Percentiles rank a stretch among this genome's conserved stretches.
These are phyloP conservation scores for Gryganskiella cystojenkinii DNA, from an alignment of 192 early-diverging fungal genomes.

Conservation along the genomic window DNA sequence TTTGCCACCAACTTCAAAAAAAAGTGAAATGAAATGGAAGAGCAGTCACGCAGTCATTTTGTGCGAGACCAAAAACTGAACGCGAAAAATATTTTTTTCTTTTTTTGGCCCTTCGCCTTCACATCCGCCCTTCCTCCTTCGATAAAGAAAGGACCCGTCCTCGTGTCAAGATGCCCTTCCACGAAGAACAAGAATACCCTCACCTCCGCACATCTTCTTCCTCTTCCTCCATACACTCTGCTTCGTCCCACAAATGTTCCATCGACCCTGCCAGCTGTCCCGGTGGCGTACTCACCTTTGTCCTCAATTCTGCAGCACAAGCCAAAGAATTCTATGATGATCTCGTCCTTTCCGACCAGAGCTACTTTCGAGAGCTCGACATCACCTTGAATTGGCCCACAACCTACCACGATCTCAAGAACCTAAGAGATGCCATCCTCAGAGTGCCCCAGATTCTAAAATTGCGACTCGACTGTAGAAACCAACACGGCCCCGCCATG, in stretches of 20 bases:
- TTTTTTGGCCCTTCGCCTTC: too few species aligned
- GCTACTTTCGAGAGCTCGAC: slow-evolving; percentile 9
- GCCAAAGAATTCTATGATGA: slow-evolving; percentile 18
- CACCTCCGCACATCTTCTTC: not conserved
- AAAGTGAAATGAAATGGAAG: too few species aligned
- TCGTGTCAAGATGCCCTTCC: slow-evolving; percentile 3
- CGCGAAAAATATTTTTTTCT: too few species aligned
- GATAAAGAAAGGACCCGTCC: too few species aligned
- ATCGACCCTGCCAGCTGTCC: slow-evolving; percentile 2
- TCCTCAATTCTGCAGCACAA: not conserved
- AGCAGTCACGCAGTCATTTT: too few species aligned
- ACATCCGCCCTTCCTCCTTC: too few species aligned
- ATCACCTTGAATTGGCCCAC: slow-evolving; percentile 11
- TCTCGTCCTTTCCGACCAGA: slow-evolving; percentile 1
- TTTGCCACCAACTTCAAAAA: too few species aligned
- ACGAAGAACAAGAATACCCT: slow-evolving; percentile 11
- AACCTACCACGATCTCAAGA: slow-evolving; percentile 14
- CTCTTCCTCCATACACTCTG: not conserved
- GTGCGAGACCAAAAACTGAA: too few species aligned
- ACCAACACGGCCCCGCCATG: slow-evolving; percentile 2
- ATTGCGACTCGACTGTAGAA: slow-evolving; percentile 6
- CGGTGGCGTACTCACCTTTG: slow-evolving; percentile 5
- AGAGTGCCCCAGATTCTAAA: slow-evolving; percentile 5
- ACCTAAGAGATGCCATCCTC: not conserved
- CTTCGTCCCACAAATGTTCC: not conserved